Base-by-base conservation (phyloP, 1,284 basidiomycete species). In the Tausonia pullulans region DNA sequence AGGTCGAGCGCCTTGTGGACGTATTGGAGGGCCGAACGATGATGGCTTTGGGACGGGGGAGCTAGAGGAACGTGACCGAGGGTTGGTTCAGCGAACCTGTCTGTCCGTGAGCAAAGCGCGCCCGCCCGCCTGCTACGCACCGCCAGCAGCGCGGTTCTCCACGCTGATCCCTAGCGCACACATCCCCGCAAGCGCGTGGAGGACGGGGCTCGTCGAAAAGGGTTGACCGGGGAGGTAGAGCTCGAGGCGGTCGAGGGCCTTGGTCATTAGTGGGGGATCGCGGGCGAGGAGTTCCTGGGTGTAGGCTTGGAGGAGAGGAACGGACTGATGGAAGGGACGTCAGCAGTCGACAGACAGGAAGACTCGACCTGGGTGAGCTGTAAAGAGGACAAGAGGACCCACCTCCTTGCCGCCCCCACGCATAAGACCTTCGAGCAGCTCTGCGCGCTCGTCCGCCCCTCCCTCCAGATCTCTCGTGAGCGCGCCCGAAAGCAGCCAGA, bases 211-310 rank as follows among this genome's bases (percentile, higher is more conserved):
- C 11, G 43, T 16, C 8, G 62, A 57, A 51, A 46, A 64, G 3
- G 62, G 62, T 7, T 59, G 48, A 13, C 57, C 50, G 51, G 62
- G 57, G 41, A 64, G 57, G 57, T 53, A 64, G 57, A 64, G 46
- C 16, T 64, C 62, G 27, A 64, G 57, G 41, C 43, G 45, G 13
- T 64, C 62, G 53, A 64, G 62, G 3, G 62, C 62, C 5, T 49
- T 13, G 4, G 50, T 45, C 5, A 53, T 52, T 16, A 40, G 56
- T 13, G 62, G 62, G 5, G 62, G 62, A 13, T 2, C 7, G 27
- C 46, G 62, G 5, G 57, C 13, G 44, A 64, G 62, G 16, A 64
- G 57, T 49, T 64, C 51, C 13, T 59, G 40, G 48, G 55, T 27
- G 43, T 64, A 43, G 40, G 48, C 43, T n/a, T 64, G 50, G 8